These are phyloP conservation scores for Cantharellus cinnabarinus DNA, from an alignment of 768 basidiomycete genomes.

Conservation along the genomic window DNA sequence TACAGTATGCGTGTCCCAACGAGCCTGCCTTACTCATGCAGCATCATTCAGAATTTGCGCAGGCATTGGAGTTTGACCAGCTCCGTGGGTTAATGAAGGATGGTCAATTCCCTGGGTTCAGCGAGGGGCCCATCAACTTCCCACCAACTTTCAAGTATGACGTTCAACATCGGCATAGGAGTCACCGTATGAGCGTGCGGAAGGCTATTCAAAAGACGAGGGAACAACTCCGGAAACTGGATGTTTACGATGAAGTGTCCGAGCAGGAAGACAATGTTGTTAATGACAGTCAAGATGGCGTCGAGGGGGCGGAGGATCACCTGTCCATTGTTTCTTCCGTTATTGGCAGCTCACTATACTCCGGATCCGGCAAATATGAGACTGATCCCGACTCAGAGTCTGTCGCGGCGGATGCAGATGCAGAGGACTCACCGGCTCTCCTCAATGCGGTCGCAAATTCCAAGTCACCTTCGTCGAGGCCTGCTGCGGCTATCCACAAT, in stretches of 20 bases:
- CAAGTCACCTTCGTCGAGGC: not conserved
- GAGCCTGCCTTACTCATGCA: not conserved
- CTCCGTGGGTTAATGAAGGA: slow-evolving; percentile 57
- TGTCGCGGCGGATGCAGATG: no score
- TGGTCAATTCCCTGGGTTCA: slow-evolving; percentile 50
- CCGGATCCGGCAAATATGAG: slow-evolving; percentile 1
- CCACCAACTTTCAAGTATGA: slow-evolving; percentile 92
- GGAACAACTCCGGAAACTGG: not conserved
- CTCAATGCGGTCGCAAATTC: slow-evolving; percentile 7
- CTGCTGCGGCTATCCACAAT: not conserved
- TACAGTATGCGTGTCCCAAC: not conserved
- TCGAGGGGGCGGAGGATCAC: not conserved
- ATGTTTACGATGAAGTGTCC: not conserved
- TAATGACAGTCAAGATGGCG: not conserved
- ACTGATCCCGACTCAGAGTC: slow-evolving; percentile 1
- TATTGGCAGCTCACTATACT: not conserved
- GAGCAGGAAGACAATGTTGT: not conserved
- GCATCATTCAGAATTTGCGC: slow-evolving; percentile 40
- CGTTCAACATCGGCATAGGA: slow-evolving; percentile 27
- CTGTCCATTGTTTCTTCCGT: not conserved
- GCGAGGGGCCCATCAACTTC: slow-evolving; percentile 63
- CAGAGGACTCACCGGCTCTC: not conserved
- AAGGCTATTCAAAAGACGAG: slow-evolving; percentile 11
- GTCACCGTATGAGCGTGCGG: slow-evolving; percentile 7
- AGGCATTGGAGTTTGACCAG: slow-evolving; percentile 84